phyloP scores from a whole-genome alignment of 441 rosid genomes.

The Eutrema salsugineum region DNA sequence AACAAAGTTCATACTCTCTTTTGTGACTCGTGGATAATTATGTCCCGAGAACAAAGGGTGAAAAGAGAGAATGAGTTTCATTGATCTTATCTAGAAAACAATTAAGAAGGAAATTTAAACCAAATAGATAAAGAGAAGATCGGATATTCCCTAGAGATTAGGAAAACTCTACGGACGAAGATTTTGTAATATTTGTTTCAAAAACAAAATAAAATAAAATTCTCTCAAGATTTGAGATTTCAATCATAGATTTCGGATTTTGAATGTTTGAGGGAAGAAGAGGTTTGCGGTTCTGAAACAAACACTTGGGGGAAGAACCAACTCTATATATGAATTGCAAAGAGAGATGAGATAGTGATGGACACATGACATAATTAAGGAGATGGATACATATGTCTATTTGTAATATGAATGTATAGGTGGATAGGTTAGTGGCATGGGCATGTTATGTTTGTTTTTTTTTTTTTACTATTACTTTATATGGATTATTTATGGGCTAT shows the following conservation, averaged over 20 bases:
- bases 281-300: slow-evolving; percentile 16
- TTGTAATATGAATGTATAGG: not conserved
- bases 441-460: not conserved
- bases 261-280: slow-evolving; percentile 5
- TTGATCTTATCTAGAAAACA: slow-evolving; percentile 37
- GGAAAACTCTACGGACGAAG: slow-evolving; percentile 1
- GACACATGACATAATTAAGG: slow-evolving; percentile 10
- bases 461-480: not conserved
- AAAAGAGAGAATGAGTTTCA: slow-evolving; percentile 27
- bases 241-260: not conserved
- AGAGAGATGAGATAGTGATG: slow-evolving; percentile 17
- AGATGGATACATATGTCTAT: not conserved
- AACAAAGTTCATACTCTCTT: slow-evolving; percentile 8
- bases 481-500: not conserved
- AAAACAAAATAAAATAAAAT: not conserved
- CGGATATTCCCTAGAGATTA: slow-evolving; percentile 24
- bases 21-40: slow-evolving; percentile 12
- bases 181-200: slow-evolving; percentile 4
- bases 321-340: slow-evolving; percentile 14
- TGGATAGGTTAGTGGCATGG: not conserved
- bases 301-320: slow-evolving; percentile 15
- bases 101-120: not conserved
- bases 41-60: slow-evolving; percentile 19
- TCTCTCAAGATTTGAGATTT: not conserved
- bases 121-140: slow-evolving; percentile 11